These are phyloP conservation scores for Lupinus albus DNA, from an alignment of 306 rosid genomes.

Conservation along the genomic window DNA sequence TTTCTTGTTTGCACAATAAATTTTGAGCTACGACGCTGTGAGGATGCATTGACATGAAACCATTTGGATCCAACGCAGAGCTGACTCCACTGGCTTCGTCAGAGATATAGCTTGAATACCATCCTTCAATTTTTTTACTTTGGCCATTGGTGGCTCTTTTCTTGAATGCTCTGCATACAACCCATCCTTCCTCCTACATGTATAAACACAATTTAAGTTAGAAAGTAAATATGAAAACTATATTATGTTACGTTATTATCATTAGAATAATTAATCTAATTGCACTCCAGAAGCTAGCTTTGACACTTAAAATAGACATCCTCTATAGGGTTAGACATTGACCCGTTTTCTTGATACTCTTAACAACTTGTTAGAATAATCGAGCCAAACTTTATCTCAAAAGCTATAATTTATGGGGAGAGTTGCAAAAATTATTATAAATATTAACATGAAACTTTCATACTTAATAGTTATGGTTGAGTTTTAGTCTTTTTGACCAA, in stretches of 20 bases:
- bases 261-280: background rate
- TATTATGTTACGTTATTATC: background rate
- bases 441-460: too few species aligned
- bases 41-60: conserved; percentile 58
- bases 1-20: conserved; percentile 79
- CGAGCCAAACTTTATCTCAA: too few species aligned
- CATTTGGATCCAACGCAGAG: conserved; percentile 56
- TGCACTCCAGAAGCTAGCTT: too few species aligned
- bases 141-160: conserved; percentile 60
- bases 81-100: conserved; percentile 56
- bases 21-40: conserved; percentile 49
- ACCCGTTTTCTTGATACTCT: too few species aligned
- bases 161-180: conserved; percentile 96
- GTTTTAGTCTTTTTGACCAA: background rate
- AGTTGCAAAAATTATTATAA: too few species aligned
- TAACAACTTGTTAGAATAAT: too few species aligned
- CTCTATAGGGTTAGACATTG: too few species aligned
- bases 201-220: conserved; percentile 23
- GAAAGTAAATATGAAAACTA: conserved; percentile 1
- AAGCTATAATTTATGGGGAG: too few species aligned
- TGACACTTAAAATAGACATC: too few species aligned
- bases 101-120: conserved; percentile 69
- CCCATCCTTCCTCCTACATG: conserved; percentile 99
- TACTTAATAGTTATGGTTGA: background rate
- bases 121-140: conserved; percentile 59